phyloP scores from a whole-genome alignment of 495 filamentous ascomycete species.

The Lasiosphaeria miniovina region DNA sequence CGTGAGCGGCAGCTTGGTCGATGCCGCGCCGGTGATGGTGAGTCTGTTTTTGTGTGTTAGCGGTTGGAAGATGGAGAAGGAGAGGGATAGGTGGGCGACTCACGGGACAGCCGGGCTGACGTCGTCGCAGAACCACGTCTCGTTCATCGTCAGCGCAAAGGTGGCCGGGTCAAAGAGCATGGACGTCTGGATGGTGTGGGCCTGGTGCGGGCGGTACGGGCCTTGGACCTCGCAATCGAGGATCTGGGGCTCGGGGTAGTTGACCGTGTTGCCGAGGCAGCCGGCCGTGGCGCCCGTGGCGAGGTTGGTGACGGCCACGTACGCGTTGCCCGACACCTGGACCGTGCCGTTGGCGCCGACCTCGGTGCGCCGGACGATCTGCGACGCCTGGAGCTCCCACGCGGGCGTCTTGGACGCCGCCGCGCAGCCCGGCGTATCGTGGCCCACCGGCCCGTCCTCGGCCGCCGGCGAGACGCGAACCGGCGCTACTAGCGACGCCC shows the following conservation, averaged over 20 bases:
- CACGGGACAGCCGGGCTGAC: constrained; percentile 17
- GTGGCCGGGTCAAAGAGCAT: constrained; percentile 9
- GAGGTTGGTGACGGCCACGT: not conserved
- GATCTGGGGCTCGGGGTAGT: no score
- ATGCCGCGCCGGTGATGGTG: not conserved
- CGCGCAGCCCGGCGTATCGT: constrained; percentile 23
- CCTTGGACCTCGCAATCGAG: constrained; percentile 3
- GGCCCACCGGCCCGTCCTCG: constrained; percentile 18
- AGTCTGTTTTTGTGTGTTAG: not conserved
- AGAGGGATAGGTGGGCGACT: not conserved
- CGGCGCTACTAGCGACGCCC: constrained; percentile 16
- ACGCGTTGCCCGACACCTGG: not conserved
- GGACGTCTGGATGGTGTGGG: constrained; percentile 13
- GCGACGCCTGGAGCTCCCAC: constrained; percentile 14
- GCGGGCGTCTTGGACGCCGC: constrained; percentile 12
- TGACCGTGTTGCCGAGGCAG: no score
- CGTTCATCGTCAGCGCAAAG: constrained; percentile 13
- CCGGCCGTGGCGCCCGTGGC: no score
- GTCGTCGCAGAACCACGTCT: constrained; percentile 28
- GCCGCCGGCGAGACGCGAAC: constrained; percentile 20
- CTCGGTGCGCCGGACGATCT: constrained; percentile 11
- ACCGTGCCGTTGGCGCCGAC: not conserved
- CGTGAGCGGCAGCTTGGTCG: not conserved
- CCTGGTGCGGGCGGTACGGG: not conserved
- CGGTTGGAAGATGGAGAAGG: not conserved